phyloP scores from a whole-genome alignment of 495 filamentous ascomycete species.

The Penicillium verhagenii region DNA sequence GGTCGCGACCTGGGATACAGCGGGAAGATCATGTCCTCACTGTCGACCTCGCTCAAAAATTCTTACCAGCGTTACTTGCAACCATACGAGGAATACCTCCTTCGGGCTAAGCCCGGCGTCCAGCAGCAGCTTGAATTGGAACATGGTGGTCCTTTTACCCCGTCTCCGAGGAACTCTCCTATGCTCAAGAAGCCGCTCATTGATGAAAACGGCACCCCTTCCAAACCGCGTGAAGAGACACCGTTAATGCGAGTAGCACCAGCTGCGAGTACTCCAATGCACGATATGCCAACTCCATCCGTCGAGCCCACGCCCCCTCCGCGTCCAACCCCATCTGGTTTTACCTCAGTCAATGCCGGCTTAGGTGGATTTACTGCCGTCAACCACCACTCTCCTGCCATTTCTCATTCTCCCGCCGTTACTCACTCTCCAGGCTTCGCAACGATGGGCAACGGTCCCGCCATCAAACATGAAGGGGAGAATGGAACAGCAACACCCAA shows the following conservation, averaged over 20 bases:
- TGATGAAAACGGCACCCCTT: slow-evolving; percentile 62
- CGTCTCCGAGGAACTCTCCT: slow-evolving; percentile 84
- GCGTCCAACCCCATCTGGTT: slow-evolving; percentile 57
- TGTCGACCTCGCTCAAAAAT: slow-evolving; percentile 98
- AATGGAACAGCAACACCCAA: slow-evolving; percentile 45
- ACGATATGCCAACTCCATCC: slow-evolving; percentile 40
- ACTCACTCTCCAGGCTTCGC: slow-evolving; percentile 56
- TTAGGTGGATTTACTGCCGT: slow-evolving; percentile 77
- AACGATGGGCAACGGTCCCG: slow-evolving; percentile 47
- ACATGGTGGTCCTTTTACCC: slow-evolving; percentile 89
- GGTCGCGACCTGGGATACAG: slow-evolving; percentile 96
- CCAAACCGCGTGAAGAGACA: slow-evolving; percentile 62
- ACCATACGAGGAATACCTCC: slow-evolving; percentile 94
- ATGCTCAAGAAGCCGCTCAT: slow-evolving; percentile 63
- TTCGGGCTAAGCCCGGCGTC: slow-evolving; percentile 91
- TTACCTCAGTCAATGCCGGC: slow-evolving; percentile 71
- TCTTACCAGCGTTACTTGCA: slow-evolving; percentile 95
- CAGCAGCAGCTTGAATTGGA: slow-evolving; percentile 92
- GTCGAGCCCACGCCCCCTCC: slow-evolving; percentile 53
- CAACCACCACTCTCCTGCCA: slow-evolving; percentile 50
- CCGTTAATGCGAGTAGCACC: slow-evolving; percentile 65
- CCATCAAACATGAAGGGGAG: slow-evolving; percentile 52
- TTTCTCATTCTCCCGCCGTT: slow-evolving; percentile 58
- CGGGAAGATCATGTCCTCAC: slow-evolving; percentile 99
- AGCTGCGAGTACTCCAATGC: slow-evolving; percentile 58